Percentiles rank a stretch among this genome's conserved stretches.
Conservation (phyloP, 164 flowering plant genomes). For the Sextonia rubra region DNA sequence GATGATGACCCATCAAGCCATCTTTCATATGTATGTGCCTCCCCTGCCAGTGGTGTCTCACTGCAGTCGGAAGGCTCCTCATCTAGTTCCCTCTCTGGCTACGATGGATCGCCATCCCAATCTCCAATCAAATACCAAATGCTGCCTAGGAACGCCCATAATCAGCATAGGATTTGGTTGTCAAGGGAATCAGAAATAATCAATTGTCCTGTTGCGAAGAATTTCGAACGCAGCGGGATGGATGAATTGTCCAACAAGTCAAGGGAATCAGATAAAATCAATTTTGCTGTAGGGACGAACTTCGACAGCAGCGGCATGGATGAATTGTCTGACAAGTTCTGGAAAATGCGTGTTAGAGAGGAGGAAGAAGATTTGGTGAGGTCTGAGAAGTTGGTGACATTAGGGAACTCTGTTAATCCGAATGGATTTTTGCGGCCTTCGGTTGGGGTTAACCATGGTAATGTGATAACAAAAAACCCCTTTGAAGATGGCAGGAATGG, state of each 20-base stretch:
- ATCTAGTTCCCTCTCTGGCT: slow-evolving; percentile 34
- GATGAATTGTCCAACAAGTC: slow-evolving; percentile 21
- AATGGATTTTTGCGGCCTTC: slow-evolving; percentile 16
- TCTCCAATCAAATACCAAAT: slow-evolving; percentile 12
- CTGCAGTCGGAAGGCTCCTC: slow-evolving; percentile 31
- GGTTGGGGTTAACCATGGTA: slow-evolving; percentile 7
- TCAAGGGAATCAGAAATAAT: slow-evolving; percentile 15
- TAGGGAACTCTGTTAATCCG: slow-evolving; percentile 1
- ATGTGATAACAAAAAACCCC: slow-evolving; percentile 17
- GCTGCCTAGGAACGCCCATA: slow-evolving; percentile 9
- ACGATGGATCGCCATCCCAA: slow-evolving; percentile 23
- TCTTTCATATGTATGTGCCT: slow-evolving; percentile 20
- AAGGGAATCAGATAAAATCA: slow-evolving; percentile 13
- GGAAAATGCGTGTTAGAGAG: slow-evolving; percentile 30
- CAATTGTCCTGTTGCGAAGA: slow-evolving; percentile 16
- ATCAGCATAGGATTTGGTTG: slow-evolving; percentile 17
- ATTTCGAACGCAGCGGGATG: slow-evolving; percentile 6
- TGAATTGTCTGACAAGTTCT: slow-evolving; percentile 28
- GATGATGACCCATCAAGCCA: slow-evolving; percentile 21
- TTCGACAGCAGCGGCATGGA: slow-evolving; percentile 11
- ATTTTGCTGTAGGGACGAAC: slow-evolving; percentile 17
- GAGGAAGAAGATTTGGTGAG: slow-evolving; percentile 12
- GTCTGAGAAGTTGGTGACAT: slow-evolving; percentile 2
- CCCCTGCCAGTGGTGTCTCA: slow-evolving; percentile 35
- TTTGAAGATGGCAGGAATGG: slow-evolving; percentile 14